Evolutionary conservation across 495 filamentous ascomycete species (phyloP).

Genomic region (Haplographium delicatum): DNA sequence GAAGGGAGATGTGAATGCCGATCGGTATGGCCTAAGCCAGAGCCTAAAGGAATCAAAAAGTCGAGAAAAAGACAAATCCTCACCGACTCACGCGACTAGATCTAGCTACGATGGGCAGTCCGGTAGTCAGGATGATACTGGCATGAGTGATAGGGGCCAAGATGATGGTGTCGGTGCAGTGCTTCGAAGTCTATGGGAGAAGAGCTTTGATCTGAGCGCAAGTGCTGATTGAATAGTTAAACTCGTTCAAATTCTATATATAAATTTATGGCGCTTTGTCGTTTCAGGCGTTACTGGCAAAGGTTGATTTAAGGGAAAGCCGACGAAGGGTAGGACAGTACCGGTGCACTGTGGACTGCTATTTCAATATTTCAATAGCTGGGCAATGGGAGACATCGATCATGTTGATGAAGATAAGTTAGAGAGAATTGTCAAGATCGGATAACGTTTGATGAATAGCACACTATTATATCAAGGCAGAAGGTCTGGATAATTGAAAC

Average conservation of each 20-base stretch:
- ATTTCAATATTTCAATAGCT: too few relatives aligned
- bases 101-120: slow-evolving; percentile 36
- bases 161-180: slow-evolving; percentile 39
- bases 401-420: too few relatives aligned
- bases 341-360: too few relatives aligned
- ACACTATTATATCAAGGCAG: too few relatives aligned
- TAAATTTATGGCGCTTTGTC: too few relatives aligned
- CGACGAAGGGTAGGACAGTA: too few relatives aligned
- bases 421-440: too few relatives aligned
- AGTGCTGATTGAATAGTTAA: slow-evolving; percentile 47
- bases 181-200: slow-evolving; percentile 50
- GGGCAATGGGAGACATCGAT: too few relatives aligned
- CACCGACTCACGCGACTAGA: slow-evolving; percentile 2
- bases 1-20: slow-evolving; percentile 24
- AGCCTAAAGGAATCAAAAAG: slow-evolving; percentile 29
- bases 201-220: slow-evolving; percentile 44
- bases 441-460: too few relatives aligned
- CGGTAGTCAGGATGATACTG: slow-evolving; percentile 28
- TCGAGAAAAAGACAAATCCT: slow-evolving; percentile 19
- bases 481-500: background rate
- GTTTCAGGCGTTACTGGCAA: too few relatives aligned
- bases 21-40: slow-evolving; percentile 35
- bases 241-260: too few relatives aligned
- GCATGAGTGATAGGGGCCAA: slow-evolving; percentile 31
- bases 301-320: too few relatives aligned